These are phyloP conservation scores for Cudoniella acicularis DNA, from an alignment of 495 filamentous ascomycete species.

Conservation along the genomic window DNA sequence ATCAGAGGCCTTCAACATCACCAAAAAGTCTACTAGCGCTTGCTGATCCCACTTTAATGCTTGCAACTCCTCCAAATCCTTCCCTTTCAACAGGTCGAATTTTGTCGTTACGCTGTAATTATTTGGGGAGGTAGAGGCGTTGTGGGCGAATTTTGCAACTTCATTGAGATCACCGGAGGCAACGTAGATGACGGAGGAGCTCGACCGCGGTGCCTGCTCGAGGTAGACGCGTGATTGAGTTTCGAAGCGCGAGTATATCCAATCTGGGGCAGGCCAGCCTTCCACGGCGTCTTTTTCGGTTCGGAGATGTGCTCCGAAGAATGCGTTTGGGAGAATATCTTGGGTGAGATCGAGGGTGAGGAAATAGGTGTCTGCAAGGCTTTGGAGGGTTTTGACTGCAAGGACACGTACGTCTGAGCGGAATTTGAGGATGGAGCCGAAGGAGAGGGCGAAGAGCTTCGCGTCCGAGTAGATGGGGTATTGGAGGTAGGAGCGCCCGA, in stretches of 20 bases:
- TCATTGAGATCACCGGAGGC: constrained; percentile 14
- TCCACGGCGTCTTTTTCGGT: constrained; percentile 17
- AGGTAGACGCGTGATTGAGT: constrained; percentile 13
- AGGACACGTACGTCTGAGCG: constrained; percentile 18
- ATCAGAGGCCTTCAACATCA: constrained; percentile 17
- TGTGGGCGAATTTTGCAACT: constrained; percentile 6
- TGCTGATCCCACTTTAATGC: constrained; percentile 23
- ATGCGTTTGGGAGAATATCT: constrained; percentile 7
- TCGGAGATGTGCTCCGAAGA: constrained; percentile 20
- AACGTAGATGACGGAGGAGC: constrained; percentile 19
- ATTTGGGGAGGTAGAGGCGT: constrained; percentile 1
- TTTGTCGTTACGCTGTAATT: constrained; percentile 21
- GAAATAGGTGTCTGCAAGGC: constrained; percentile 8
- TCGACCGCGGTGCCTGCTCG: constrained; percentile 4
- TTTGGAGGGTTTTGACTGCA: constrained; percentile 11
- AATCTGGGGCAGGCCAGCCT: constrained; percentile 9
- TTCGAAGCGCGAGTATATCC: constrained; percentile 10
- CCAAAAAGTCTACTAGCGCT: constrained; percentile 22
- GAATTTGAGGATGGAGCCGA: constrained; percentile 24
- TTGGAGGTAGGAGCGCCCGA: constrained; percentile 15
- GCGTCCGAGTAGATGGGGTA: constrained; percentile 18
- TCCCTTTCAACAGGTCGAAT: constrained; percentile 17
- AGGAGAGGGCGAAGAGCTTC: constrained; percentile 15
- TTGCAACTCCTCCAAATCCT: constrained; percentile 13
- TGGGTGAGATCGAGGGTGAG: constrained; percentile 4